Evolutionary conservation across 768 basidiomycete species (phyloP).

Genomic region (Lentinula aciculospora): DNA sequence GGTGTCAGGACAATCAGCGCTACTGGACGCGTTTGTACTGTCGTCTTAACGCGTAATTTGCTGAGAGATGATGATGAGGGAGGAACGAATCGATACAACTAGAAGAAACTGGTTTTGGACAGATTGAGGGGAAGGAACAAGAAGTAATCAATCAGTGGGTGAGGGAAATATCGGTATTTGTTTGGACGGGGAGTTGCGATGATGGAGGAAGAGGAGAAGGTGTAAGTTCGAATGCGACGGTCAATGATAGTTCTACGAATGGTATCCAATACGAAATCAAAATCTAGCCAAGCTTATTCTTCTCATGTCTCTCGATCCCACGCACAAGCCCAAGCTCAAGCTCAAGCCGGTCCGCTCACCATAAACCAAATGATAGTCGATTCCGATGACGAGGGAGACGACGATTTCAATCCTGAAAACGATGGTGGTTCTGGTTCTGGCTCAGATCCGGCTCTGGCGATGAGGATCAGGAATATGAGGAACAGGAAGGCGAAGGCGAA

Average conservation of each 20-base stretch:
- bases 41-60: conserved; percentile 24
- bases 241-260: no score
- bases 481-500: conserved; percentile 31
- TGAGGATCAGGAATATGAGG: conserved; percentile 17
- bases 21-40: conserved; percentile 43
- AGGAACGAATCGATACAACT: not conserved
- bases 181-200: conserved; percentile 21
- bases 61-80: conserved; percentile 14
- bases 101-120: conserved; percentile 38
- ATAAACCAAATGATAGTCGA: conserved; percentile 3
- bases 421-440: conserved; percentile 47
- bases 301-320: no score
- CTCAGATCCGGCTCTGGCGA: not conserved
- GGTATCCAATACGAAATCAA: no score
- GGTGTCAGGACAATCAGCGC: conserved; percentile 34
- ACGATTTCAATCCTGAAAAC: not conserved
- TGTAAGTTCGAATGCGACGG: no score
- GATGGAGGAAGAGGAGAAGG: not conserved
- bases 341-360: not conserved
- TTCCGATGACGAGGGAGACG: conserved; percentile 6
- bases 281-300: no score
- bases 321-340: not conserved
- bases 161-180: conserved; percentile 24
- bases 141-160: conserved; percentile 42
- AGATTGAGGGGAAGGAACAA: conserved; percentile 46